Evolutionary conservation across 805 yeast genomes (phyloP).

Genomic region (Hanseniaspora taiwanica): DNA sequence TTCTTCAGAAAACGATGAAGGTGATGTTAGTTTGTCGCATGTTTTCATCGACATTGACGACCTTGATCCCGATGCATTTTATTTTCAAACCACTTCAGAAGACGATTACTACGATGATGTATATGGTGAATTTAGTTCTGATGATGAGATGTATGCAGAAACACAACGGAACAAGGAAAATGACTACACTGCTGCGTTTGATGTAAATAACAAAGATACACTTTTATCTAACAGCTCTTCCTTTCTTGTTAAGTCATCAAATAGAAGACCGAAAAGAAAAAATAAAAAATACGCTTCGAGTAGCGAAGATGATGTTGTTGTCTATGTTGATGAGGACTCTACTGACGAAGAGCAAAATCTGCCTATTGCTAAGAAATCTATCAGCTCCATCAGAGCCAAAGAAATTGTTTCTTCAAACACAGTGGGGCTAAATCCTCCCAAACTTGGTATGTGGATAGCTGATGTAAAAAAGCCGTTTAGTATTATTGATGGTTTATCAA

Average conservation of each 20-base stretch:
- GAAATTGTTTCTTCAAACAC: slow-evolving; percentile 83
- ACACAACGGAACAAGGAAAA: too few relatives aligned
- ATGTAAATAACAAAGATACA: too few relatives aligned
- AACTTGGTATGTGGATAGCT: slow-evolving; percentile 84
- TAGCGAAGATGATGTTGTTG: slow-evolving; percentile 17
- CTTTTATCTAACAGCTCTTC: not conserved
- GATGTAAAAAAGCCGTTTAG: slow-evolving; percentile 71
- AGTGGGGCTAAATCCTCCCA: slow-evolving; percentile 76
- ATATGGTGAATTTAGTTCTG: slow-evolving; percentile 7
- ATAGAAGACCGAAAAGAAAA: slow-evolving; percentile 4
- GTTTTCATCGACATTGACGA: slow-evolving; percentile 27
- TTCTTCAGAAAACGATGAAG: slow-evolving; percentile 15
- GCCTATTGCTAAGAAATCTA: slow-evolving; percentile 50
- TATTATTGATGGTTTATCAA: slow-evolving; percentile 86
- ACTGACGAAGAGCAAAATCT: slow-evolving; percentile 86
- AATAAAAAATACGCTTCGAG: slow-evolving; percentile 5
- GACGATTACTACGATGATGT: slow-evolving; percentile 18
- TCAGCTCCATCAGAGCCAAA: slow-evolving; percentile 67
- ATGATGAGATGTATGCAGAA: too few relatives aligned
- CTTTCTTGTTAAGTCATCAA: slow-evolving; percentile 4
- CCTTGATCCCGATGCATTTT: slow-evolving; percentile 24
- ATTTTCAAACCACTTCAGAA: slow-evolving; percentile 18
- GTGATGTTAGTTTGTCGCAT: slow-evolving; percentile 28
- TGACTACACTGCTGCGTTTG: too few relatives aligned
- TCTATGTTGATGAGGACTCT: slow-evolving; percentile 63